A percentile compares a stretch with the other conserved stretches of the same genome.
phyloP scores from a whole-genome alignment of 1,139 yeast genomes.

The Diutina neorugosa region DNA sequence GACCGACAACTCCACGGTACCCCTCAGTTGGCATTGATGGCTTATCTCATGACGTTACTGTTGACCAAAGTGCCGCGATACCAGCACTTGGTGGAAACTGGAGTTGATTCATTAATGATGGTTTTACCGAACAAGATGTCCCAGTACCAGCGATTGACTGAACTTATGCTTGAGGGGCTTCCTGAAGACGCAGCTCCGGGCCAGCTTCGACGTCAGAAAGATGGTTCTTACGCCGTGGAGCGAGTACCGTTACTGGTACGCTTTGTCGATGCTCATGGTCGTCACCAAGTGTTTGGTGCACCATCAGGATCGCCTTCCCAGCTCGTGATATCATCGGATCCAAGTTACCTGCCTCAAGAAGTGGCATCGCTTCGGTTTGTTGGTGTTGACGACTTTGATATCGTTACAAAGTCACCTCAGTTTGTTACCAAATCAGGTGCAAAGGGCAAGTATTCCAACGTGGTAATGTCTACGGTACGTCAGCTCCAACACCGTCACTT shows the following conservation, averaged over 20 bases:
- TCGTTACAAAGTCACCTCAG: not conserved
- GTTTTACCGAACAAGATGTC: not conserved
- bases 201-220: not conserved
- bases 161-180: not conserved
- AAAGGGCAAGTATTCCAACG: not conserved
- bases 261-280: not conserved
- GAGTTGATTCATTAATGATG: not conserved
- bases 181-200: not conserved
- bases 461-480: not conserved
- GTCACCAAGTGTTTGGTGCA: not conserved
- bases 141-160: not conserved
- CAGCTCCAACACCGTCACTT: not conserved
- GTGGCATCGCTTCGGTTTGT: not conserved
- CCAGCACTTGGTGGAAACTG: not conserved
- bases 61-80: constrained; percentile 1
- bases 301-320: not conserved
- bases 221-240: not conserved
- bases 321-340: not conserved
- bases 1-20: not conserved
- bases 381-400: not conserved
- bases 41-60: not conserved
- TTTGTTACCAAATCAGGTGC: not conserved
- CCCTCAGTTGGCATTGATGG: not conserved
- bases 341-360: not conserved
- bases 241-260: not conserved